Conservation (phyloP, 2,329 filamentous ascomycete genomes). For the Calonectria pseudoturangicola region DNA sequence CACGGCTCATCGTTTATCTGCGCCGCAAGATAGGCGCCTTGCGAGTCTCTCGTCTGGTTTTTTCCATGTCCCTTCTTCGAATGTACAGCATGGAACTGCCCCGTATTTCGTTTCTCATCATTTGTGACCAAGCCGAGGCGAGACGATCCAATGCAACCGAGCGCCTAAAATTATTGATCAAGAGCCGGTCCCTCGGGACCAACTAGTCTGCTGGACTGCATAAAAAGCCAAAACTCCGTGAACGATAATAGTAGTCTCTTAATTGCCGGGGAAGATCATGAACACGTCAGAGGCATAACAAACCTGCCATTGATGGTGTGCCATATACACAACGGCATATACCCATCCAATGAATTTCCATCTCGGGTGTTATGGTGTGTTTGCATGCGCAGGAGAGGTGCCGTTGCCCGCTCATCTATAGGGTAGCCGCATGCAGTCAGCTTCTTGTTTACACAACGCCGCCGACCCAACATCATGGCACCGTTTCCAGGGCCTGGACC, state of each 20-base stretch:
- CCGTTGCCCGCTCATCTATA: not conserved
- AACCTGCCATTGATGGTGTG: not conserved
- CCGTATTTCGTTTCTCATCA: not conserved
- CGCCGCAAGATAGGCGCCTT: not conserved
- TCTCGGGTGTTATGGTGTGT: slow-evolving; percentile 16
- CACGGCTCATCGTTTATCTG: not conserved
- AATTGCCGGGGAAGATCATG: slow-evolving; percentile 33
- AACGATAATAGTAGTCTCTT: slow-evolving; percentile 38
- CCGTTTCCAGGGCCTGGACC: not conserved
- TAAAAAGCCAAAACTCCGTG: slow-evolving; percentile 32
- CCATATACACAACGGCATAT: not conserved
- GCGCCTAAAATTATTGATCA: slow-evolving; percentile 19
- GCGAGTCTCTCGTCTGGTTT: not conserved
- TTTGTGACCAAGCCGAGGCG: slow-evolving; percentile 6
- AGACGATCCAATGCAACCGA: slow-evolving; percentile 32
- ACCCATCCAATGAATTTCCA: not conserved
- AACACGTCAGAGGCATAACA: slow-evolving; percentile 36
- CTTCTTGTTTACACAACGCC: slow-evolving; percentile 34
- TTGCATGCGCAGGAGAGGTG: not conserved
- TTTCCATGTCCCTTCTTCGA: not conserved
- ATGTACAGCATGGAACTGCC: not conserved
- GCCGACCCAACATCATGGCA: slow-evolving; percentile 17
- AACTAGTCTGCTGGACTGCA: slow-evolving; percentile 32
- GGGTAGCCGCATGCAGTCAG: slow-evolving; percentile 5
- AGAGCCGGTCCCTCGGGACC: not conserved